phyloP scores from a whole-genome alignment of 305 asterid species.

The Fraxinus sp. region DNA sequence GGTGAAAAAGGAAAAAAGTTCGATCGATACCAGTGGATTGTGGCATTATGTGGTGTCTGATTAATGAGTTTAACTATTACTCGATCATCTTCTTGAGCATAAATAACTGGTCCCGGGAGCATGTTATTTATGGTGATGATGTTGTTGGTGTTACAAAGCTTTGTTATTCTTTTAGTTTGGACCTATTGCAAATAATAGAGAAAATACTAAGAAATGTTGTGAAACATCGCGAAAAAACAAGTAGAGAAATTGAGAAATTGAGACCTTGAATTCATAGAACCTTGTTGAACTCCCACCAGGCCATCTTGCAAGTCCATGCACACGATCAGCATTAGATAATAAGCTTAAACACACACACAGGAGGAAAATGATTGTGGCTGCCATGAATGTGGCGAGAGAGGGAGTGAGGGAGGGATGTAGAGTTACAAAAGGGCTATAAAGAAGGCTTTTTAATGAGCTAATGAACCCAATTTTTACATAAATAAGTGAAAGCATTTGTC shows the following conservation, averaged over 20 bases:
- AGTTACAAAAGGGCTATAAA: not conserved
- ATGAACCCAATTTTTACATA: conserved; percentile 8
- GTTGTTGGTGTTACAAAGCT: conserved; percentile 45
- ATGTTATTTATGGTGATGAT: conserved; percentile 53
- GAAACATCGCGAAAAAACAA: not conserved
- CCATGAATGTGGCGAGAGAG: conserved; percentile 33
- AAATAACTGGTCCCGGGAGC: conserved; percentile 64
- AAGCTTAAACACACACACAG: conserved; percentile 32
- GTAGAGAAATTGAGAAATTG: not conserved
- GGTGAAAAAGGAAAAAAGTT: not conserved
- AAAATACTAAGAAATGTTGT: not conserved
- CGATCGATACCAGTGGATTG: conserved; percentile 58
- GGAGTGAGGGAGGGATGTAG: not conserved
- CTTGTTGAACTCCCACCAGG: conserved; percentile 54
- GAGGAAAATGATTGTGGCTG: conserved; percentile 21
- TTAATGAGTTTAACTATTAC: conserved; percentile 47
- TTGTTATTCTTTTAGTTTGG: conserved; percentile 47
- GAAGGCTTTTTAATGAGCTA: conserved; percentile 31
- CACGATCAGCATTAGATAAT: conserved; percentile 24
- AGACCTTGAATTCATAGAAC: conserved; percentile 58
- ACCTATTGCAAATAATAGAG: conserved; percentile 32
- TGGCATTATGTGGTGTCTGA: conserved; percentile 47
- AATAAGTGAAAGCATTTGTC: conserved; percentile 23
- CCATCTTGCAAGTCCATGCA: conserved; percentile 32
- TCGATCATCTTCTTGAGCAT: conserved; percentile 64